Percentiles rank a stretch among this genome's conserved stretches.
phyloP scores from a whole-genome alignment of 1,284 basidiomycete genomes.

The Athelia sp. region DNA sequence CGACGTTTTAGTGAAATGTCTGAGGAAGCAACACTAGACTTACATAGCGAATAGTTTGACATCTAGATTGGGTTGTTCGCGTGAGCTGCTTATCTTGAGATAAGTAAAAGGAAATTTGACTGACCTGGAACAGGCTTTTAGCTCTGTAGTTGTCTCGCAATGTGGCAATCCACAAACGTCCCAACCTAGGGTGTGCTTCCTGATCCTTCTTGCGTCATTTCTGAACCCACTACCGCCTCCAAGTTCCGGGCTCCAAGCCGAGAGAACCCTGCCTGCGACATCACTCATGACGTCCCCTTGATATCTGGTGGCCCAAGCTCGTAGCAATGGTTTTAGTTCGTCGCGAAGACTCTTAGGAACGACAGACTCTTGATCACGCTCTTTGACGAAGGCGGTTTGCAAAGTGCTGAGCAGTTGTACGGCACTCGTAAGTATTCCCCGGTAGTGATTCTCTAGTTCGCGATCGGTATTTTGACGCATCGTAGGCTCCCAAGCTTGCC shows the following conservation, averaged over 20 bases:
- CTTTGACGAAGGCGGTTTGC: constrained; percentile 10
- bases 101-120: constrained; percentile 3
- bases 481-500: constrained; percentile 6
- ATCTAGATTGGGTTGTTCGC: no score
- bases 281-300: constrained; percentile 7
- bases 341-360: not conserved
- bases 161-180: constrained; percentile 14
- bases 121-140: constrained; percentile 16
- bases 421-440: constrained; percentile 2
- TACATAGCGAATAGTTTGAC: constrained; percentile 9
- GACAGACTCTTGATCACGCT: constrained; percentile 4
- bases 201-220: constrained; percentile 6
- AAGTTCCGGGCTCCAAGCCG: constrained; percentile 3
- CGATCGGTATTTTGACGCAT: constrained; percentile 2
- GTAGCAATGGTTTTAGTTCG: constrained; percentile 8
- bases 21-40: not conserved
- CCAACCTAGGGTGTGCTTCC: constrained; percentile 11
- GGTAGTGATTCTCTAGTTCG: constrained; percentile 4
- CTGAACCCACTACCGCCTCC: constrained; percentile 1
- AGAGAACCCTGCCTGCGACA: constrained; percentile 5
- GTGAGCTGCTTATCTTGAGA: not conserved
- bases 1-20: not conserved
- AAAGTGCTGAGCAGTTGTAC: constrained; percentile 12
- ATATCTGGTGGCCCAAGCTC: constrained; percentile 8
- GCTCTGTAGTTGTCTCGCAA: constrained; percentile 9